phyloP scores from a whole-genome alignment of 805 yeast genomes.

The Ascoidea tarda region DNA sequence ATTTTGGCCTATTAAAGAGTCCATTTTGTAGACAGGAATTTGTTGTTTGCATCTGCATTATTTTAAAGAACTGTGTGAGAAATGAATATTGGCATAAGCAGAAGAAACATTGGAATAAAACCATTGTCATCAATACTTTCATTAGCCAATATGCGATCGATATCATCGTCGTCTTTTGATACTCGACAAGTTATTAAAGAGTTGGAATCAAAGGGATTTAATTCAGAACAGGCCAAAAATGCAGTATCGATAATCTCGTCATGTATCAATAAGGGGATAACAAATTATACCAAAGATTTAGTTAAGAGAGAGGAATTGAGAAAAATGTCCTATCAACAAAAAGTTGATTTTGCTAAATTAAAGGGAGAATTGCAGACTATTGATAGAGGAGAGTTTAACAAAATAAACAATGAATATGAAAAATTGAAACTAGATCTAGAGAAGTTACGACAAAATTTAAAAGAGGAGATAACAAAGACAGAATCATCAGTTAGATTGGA shows the following conservation, averaged over 20 bases:
- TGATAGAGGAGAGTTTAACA: constrained; percentile 76
- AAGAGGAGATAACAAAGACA: constrained; percentile 84
- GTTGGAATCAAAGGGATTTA: constrained; percentile 52
- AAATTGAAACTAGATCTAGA: constrained; percentile 73
- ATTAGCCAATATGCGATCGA: neutral
- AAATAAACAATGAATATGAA: constrained; percentile 78
- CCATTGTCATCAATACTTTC: no score
- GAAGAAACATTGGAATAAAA: no score
- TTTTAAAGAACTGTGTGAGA: no score
- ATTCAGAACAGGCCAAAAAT: constrained; percentile 62
- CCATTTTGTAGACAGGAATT: no score
- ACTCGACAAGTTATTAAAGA: constrained; percentile 61
- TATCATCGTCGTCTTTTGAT: constrained; percentile 22
- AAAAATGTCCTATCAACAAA: constrained; percentile 84
- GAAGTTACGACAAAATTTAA: constrained; percentile 66
- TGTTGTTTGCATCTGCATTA: no score
- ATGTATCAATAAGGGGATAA: constrained; percentile 72
- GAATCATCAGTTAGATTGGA: constrained; percentile 86
- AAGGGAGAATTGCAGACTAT: constrained; percentile 83
- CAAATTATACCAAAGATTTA: constrained; percentile 56
- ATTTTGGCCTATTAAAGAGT: no score
- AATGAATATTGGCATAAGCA: no score
- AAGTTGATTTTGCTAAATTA: constrained; percentile 90
- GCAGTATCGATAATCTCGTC: constrained; percentile 60
- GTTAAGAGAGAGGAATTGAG: constrained; percentile 79